Base-by-base conservation (phyloP, 495 filamentous ascomycete species). In the Lophiostoma macrostomum region DNA sequence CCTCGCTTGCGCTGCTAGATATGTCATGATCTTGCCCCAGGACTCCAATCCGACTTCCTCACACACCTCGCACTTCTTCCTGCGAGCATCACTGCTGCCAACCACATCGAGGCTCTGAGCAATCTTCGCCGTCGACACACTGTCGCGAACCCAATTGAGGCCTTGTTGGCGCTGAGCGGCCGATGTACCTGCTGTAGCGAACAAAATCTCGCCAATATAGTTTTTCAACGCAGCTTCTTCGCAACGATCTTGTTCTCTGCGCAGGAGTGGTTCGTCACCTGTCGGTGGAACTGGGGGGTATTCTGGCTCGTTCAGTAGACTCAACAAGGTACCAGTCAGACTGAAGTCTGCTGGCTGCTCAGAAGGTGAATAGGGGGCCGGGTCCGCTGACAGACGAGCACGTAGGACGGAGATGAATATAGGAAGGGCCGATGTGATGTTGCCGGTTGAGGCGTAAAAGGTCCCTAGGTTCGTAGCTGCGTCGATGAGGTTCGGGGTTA, bases 141-240 rank as follows among this genome's bases (percentile, higher is more conserved):
- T 87, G 51, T 91, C 86, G 46, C 87, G 82, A 10, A 85, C 93
- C 90, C 91, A 95, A 45, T 79, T 78, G 7, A 96, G 75, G 0
- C 88, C 90, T 46, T 82, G 78, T 35, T 85, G 79, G 27, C 75
- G 74, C 30, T 65, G 61, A 23, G 67, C 57, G 5, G 42, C 30
- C 3, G 46, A 47, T 1, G 44, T 31, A 4, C 67, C 71, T 11
- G 77, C 74, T 6, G 77, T 77, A 1, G 89, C 79, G 72, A 85
- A 97, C 39, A 98, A 69, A 54, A 97, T 90, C 73, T 98, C 93
- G 47, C 91, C 94, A 50, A 98, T 90, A 69, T 95, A 89, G 16
- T 86, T 77, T 82, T 90, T 87, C 3, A 96, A 70, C 5, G 78
- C 86, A 3, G 89, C 90, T 66, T 95, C 88, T 42, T 89, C 85